Conservation (phyloP, 805 yeast genomes). For the Candida morakotiae region DNA sequence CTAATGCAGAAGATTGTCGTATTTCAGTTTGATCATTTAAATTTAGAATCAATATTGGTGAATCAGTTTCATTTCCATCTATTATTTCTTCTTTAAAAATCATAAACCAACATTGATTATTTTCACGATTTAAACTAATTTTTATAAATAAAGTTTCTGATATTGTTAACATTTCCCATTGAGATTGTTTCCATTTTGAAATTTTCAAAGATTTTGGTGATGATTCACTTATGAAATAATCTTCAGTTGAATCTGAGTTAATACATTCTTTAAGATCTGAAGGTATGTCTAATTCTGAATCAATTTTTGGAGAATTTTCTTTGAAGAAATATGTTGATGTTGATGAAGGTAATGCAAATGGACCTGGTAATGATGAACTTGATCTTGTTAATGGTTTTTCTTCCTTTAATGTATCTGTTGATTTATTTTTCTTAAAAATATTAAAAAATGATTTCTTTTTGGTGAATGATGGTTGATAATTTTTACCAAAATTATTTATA, state of each 20-base stretch:
- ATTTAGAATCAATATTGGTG: conserved; percentile 33
- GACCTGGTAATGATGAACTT: conserved; percentile 22
- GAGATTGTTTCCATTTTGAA: conserved; percentile 39
- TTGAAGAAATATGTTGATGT: conserved; percentile 39
- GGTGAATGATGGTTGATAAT: conserved; percentile 32
- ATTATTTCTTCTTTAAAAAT: conserved; percentile 36
- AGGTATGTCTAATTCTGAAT: conserved; percentile 27
- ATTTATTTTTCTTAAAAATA: conserved; percentile 26
- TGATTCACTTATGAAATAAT: conserved; percentile 32
- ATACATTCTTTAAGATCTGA: conserved; percentile 31
- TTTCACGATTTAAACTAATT: conserved; percentile 34
- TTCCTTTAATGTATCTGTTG: conserved; percentile 2
- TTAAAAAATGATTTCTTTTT: conserved; percentile 30
- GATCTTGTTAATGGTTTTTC: conserved; percentile 1
- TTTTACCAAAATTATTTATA: conserved; percentile 36
- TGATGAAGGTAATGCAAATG: conserved; percentile 42
- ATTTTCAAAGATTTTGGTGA: conserved; percentile 34
- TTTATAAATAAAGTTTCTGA: conserved; percentile 33
- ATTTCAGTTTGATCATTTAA: conserved; percentile 20
- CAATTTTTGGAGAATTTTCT: conserved; percentile 13
- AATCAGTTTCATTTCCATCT: conserved; percentile 27
- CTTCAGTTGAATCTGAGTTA: conserved; percentile 34
- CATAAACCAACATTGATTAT: conserved; percentile 33
- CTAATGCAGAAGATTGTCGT: conserved; percentile 36
- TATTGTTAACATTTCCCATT: conserved; percentile 41